Percentiles rank a stretch among this genome's conserved stretches.
These are phyloP conservation scores for Mortierella sp. DNA, from an alignment of 371 early-diverging fungal species.

Conservation along the genomic window DNA sequence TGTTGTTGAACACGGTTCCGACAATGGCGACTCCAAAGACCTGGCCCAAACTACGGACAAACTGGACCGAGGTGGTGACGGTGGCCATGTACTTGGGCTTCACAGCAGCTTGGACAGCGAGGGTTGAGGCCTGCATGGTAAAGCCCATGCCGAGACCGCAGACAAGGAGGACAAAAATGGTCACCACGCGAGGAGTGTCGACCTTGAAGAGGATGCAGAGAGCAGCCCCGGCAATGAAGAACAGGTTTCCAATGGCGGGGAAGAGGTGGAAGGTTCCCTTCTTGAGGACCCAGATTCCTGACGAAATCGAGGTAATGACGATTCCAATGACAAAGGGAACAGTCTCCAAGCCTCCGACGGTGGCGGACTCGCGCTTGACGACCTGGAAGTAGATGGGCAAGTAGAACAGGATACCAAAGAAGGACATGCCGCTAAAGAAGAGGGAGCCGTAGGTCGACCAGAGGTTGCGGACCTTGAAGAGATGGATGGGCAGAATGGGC, in stretches of 20 bases:
- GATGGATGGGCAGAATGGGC: slow-evolving; percentile 72
- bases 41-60: slow-evolving; percentile 63
- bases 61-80: slow-evolving; percentile 63
- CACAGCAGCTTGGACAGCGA: slow-evolving; percentile 68
- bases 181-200: slow-evolving; percentile 33
- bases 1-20: slow-evolving; percentile 65
- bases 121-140: slow-evolving; percentile 60
- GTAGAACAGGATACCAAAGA: slow-evolving; percentile 81
- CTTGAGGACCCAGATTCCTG: slow-evolving; percentile 62
- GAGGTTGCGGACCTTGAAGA: slow-evolving; percentile 64
- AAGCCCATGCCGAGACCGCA: slow-evolving; percentile 69
- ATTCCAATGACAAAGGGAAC: slow-evolving; percentile 74
- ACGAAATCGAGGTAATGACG: slow-evolving; percentile 49
- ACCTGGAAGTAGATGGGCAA: slow-evolving; percentile 74
- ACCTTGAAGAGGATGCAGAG: slow-evolving; percentile 47
- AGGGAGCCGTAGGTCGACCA: slow-evolving; percentile 61
- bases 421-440: slow-evolving; percentile 78
- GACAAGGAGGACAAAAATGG: slow-evolving; percentile 60
- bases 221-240: slow-evolving; percentile 63
- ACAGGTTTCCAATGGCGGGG: slow-evolving; percentile 60
- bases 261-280: slow-evolving; percentile 54
- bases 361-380: slow-evolving; percentile 64
- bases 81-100: slow-evolving; percentile 61
- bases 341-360: slow-evolving; percentile 73
- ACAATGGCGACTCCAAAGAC: slow-evolving; percentile 63